These are phyloP conservation scores for Coelastrella sp. DNA, from an alignment of 139 green algal genomes.

Conservation along the genomic window DNA sequence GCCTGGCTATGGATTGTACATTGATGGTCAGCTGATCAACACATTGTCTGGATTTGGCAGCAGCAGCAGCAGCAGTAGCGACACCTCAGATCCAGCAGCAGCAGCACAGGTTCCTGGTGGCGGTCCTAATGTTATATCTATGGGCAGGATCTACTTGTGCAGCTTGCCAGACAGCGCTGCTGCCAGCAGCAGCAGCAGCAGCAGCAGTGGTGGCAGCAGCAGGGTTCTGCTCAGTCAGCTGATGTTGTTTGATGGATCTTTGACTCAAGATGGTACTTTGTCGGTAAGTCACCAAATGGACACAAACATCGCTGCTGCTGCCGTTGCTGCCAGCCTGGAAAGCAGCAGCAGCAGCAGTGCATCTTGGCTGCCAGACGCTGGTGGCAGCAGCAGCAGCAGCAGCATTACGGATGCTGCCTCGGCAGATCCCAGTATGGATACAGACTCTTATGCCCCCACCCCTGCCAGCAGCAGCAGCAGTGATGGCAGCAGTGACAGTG, in stretches of 20 bases:
- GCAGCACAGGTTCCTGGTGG: neutral
- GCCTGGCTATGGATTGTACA: neutral
- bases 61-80: slow-evolving; percentile 4
- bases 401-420: neutral
- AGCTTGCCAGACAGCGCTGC: neutral
- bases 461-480: too few species aligned
- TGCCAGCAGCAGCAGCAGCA: slow-evolving; percentile 24
- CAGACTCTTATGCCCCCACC: too few species aligned
- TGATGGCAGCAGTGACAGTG: neutral
- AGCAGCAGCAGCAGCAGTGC: neutral
- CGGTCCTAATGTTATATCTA: neutral
- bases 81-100: neutral
- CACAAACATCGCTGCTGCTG: neutral
- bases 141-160: neutral
- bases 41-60: neutral
- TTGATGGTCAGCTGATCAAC: slow-evolving; percentile 16
- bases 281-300: neutral
- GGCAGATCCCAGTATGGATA: too few species aligned
- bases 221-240: slow-evolving; percentile 17
- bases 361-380: neutral
- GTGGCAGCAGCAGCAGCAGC: neutral
- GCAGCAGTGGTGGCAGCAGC: neutral
- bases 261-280: neutral
- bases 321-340: neutral
- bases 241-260: slow-evolving; percentile 11